Conservation (phyloP, 2,329 filamentous ascomycete species). For the Fusarium mundagurra region DNA sequence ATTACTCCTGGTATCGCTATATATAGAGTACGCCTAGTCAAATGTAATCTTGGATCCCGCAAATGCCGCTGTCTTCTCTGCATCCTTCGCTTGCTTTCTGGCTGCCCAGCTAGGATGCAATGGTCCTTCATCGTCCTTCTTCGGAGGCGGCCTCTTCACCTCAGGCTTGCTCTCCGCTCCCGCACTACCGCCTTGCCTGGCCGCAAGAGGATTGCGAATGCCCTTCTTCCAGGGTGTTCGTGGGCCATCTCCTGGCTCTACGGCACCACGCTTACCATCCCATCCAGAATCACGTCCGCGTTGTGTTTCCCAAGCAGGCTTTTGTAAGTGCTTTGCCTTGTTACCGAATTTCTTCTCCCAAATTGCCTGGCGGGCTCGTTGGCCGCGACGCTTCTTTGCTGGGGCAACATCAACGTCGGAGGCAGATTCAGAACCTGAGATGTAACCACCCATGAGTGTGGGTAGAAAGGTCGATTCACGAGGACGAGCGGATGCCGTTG, state of each 20-base stretch:
- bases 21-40: constrained; percentile 52
- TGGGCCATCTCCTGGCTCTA: constrained; percentile 53
- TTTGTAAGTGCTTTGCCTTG: constrained; percentile 72
- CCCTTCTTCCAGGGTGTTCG: constrained; percentile 65
- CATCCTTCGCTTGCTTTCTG: constrained; percentile 69
- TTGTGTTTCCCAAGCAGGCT: constrained; percentile 46
- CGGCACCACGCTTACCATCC: constrained; percentile 67
- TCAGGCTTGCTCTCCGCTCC: constrained; percentile 10
- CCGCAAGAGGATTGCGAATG: constrained; percentile 50
- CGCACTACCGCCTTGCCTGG: constrained; percentile 17
- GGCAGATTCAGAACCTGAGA: constrained; percentile 77
- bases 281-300: constrained; percentile 61
- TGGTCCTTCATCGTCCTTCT: constrained; percentile 61
- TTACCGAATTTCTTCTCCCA: constrained; percentile 83
- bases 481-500: constrained; percentile 11
- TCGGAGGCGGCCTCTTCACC: constrained; percentile 36
- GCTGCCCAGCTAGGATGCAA: constrained; percentile 75
- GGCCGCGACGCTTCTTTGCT: constrained; percentile 78
- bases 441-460: constrained; percentile 80
- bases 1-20: constrained; percentile 34
- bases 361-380: constrained; percentile 80
- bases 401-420: constrained; percentile 73
- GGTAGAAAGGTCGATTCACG: constrained; percentile 73
- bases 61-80: constrained; percentile 62
- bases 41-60: constrained; percentile 68